A percentile compares a stretch with the other conserved stretches of the same genome.
Evolutionary conservation across 208 protist species (phyloP).

Genomic region (Phytomonas sp.): DNA sequence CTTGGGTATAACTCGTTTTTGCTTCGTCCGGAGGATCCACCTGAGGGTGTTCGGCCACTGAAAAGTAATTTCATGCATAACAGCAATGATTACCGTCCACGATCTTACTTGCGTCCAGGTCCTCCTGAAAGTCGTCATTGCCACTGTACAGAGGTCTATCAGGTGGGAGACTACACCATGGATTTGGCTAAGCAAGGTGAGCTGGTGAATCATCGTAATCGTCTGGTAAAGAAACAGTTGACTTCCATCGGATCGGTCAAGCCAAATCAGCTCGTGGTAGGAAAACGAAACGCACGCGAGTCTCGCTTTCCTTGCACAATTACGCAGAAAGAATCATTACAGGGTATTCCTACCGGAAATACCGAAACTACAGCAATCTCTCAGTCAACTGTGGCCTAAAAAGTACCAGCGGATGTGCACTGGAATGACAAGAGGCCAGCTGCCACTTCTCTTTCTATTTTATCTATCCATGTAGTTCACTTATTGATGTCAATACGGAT

Average conservation of each 20-base stretch:
- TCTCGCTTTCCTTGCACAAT: conserved; percentile 44
- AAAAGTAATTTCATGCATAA: conserved; percentile 70
- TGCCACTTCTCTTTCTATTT: background rate
- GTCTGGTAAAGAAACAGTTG: conserved; percentile 37
- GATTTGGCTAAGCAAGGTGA: conserved; percentile 50
- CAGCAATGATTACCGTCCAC: conserved; percentile 65
- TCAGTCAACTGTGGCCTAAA: background rate
- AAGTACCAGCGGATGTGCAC: background rate
- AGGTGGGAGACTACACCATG: conserved; percentile 83
- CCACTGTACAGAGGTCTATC: conserved; percentile 80
- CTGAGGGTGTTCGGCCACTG: conserved; percentile 50
- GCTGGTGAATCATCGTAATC: conserved; percentile 64
- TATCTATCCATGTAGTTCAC: background rate
- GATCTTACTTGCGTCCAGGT: conserved; percentile 51
- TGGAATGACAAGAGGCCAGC: background rate
- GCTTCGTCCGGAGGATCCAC: conserved; percentile 46
- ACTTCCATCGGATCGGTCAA: conserved; percentile 49
- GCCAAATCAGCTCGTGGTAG: conserved; percentile 58
- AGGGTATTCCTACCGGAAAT: background rate
- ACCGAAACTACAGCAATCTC: background rate
- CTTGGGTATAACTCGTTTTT: conserved; percentile 70
- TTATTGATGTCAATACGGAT: background rate
- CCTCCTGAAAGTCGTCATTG: conserved; percentile 59
- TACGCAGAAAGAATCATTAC: background rate
- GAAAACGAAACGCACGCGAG: conserved; percentile 42